phyloP scores from a whole-genome alignment of 441 rosid genomes.

The Gossypium schwendimanii region DNA sequence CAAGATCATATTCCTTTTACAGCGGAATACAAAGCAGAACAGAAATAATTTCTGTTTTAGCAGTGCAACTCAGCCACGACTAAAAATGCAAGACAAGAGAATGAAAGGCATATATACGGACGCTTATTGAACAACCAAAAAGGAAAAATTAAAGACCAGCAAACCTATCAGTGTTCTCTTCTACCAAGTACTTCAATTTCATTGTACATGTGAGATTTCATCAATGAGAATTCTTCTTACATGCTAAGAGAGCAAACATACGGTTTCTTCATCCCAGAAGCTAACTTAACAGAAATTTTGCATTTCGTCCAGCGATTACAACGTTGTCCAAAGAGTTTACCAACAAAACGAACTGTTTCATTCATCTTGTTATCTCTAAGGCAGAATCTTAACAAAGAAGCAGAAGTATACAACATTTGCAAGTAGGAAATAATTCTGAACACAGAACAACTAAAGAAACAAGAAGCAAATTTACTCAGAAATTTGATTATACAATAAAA shows the following conservation, averaged over 20 bases:
- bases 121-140: neutral
- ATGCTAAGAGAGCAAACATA: neutral
- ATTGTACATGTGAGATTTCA: neutral
- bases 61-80: neutral
- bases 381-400: conserved; percentile 8
- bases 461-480: conserved; percentile 32
- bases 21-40: neutral
- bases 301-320: neutral
- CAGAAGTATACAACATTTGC: conserved; percentile 10
- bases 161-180: neutral
- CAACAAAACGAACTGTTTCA: neutral
- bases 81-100: neutral
- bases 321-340: neutral
- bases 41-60: neutral
- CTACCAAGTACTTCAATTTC: neutral
- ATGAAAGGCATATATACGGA: neutral
- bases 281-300: no score
- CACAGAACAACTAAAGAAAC: conserved; percentile 26
- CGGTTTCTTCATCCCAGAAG: neutral
- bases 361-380: conserved; percentile 4
- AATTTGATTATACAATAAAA: conserved; percentile 36
- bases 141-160: neutral
- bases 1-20: neutral
- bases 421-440: conserved; percentile 15
- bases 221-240: neutral